Evolutionary conservation across 371 early-diverging fungal genomes (phyloP).

Genomic region (Lichtheimia ornata): DNA sequence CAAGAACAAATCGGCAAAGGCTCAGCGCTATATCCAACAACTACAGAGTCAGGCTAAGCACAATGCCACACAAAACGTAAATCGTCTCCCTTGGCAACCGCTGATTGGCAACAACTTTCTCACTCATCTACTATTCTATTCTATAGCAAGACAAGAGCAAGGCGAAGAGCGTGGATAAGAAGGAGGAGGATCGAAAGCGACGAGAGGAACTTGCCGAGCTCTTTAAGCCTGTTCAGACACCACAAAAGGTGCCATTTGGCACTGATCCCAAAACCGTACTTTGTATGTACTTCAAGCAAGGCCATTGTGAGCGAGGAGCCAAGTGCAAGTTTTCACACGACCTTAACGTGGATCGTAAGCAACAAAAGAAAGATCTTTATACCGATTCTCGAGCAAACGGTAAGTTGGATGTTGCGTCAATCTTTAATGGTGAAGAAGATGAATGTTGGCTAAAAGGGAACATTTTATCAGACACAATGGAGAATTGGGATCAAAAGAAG

Average conservation of each 20-base stretch:
- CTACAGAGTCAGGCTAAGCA: slow-evolving; percentile 82
- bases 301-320: slow-evolving; percentile 90
- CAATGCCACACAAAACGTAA: slow-evolving; percentile 30
- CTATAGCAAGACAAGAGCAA: slow-evolving; percentile 10
- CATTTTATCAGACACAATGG: slow-evolving; percentile 81
- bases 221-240: slow-evolving; percentile 85
- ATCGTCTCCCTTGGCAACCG: neutral
- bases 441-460: neutral
- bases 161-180: slow-evolving; percentile 34
- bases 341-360: slow-evolving; percentile 85
- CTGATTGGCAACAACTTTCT: neutral
- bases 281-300: slow-evolving; percentile 93
- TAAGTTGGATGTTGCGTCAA: neutral
- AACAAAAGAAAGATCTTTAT: slow-evolving; percentile 89
- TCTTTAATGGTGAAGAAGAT: too few relatives aligned
- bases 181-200: slow-evolving; percentile 45
- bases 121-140: neutral
- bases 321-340: slow-evolving; percentile 99
- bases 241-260: slow-evolving; percentile 98
- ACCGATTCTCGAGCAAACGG: slow-evolving; percentile 72
- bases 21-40: slow-evolving; percentile 87
- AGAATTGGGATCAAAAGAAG: slow-evolving; percentile 91
- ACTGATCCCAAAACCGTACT: slow-evolving; percentile 98
- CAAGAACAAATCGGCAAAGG: slow-evolving; percentile 91
- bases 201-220: slow-evolving; percentile 73